Evolutionary conservation across 805 yeast species (phyloP), one percentile per base, ranked within the genome.

Genomic region (Teunomyces pallodes): DNA sequence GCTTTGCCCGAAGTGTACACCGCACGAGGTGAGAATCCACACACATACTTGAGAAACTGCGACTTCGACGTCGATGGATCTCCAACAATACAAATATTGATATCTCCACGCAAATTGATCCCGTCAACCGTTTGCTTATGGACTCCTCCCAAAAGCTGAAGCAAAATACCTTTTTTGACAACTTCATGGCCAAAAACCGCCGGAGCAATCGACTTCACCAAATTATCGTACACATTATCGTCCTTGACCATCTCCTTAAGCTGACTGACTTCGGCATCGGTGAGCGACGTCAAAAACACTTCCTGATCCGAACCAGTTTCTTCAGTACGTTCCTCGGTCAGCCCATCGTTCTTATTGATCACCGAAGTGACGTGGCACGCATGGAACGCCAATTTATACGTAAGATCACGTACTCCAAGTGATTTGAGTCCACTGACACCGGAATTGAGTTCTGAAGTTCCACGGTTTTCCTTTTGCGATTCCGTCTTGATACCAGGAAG

Each of bases 1-100:
- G 99, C 98, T 65, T 92, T 92, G 68, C 99, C 99, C 0, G 98
- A 91, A 0, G 99, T 94, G 62, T 94, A 92, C 30, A 92, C 91
- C 2, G 98, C 88, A 60, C 99, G 80, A 28, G 98, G 98, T 14
- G 95, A 81, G 65, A 92, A 90, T 1, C 87, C 82, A 57, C 90
- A 86, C 10, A 94, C 96, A 66, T 94, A 94, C 67, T 94, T 94
- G 64, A 92, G 75, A 63, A 92, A 92, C 67, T 92, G 99, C 0
- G 97, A 91, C 67, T 92, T 92, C 30, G 98, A 89, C 9, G 98
- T 92, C 1, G 97, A 90, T 3, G 99, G 99, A 66, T 92, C 99
- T 43, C 99, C 99, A 45, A 92, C 98, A 54, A 92, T 79, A 75
- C 99, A 92, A 39, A 92, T 86, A 64, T 92, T 92, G 61, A 92